Evolutionary conservation across 352 stramenopile genomes (phyloP).

Genomic region (Phytophthora foliorum): DNA sequence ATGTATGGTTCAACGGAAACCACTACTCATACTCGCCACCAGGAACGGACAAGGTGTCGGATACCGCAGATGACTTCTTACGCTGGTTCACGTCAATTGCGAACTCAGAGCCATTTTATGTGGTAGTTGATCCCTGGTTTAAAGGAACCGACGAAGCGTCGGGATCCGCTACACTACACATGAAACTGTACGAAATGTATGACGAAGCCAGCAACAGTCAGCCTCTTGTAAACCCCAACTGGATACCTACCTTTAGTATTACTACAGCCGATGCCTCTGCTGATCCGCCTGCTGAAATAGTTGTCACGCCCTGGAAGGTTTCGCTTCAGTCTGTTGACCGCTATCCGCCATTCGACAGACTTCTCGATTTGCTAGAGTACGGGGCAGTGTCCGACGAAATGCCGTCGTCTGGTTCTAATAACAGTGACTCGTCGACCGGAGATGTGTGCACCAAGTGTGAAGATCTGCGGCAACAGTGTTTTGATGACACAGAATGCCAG

Average conservation of each 20-base stretch:
- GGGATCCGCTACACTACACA: neutral
- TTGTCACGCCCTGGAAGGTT: constrained; percentile 25
- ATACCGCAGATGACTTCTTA: constrained; percentile 7
- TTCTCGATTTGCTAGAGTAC: constrained; percentile 30
- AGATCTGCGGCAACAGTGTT: constrained; percentile 6
- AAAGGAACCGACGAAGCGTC: constrained; percentile 9
- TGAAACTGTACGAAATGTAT: constrained; percentile 5
- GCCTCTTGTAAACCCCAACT: constrained; percentile 25
- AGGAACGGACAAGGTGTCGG: neutral
- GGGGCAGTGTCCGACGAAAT: constrained; percentile 6
- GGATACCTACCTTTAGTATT: constrained; percentile 25
- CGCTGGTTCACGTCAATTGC: constrained; percentile 16
- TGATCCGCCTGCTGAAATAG: constrained; percentile 13
- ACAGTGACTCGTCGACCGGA: neutral
- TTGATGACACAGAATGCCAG: constrained; percentile 13
- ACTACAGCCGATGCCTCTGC: constrained; percentile 4
- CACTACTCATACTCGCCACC: constrained; percentile 7
- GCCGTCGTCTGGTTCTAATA: neutral
- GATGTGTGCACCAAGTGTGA: constrained; percentile 8
- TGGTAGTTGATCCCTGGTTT: neutral
- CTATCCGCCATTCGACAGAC: constrained; percentile 25
- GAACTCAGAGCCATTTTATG: constrained; percentile 9
- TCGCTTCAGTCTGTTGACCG: constrained; percentile 19
- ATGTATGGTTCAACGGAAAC: constrained; percentile 22
- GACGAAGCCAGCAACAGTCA: constrained; percentile 3